phyloP scores from a whole-genome alignment of 2,329 filamentous ascomycete species.

The Penicillium sp. region DNA sequence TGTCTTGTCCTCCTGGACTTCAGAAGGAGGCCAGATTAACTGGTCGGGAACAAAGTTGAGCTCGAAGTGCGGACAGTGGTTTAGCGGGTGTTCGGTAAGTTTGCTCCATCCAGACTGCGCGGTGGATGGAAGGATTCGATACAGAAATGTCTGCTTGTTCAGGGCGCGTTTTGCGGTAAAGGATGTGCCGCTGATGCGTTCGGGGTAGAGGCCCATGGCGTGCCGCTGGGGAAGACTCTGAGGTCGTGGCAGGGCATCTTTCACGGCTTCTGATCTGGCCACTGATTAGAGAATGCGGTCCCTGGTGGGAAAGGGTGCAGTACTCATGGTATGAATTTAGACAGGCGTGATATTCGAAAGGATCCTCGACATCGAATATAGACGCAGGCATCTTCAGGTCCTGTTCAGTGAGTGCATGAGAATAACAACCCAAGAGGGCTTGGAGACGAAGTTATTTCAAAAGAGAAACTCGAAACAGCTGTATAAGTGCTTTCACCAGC shows the following conservation, averaged over 20 bases:
- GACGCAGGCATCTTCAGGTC: constrained; percentile 3
- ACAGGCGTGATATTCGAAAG: constrained; percentile 1
- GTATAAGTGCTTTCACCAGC: background rate
- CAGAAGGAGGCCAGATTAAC: constrained; percentile 6
- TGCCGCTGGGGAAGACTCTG: constrained; percentile 16
- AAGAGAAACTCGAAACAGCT: background rate
- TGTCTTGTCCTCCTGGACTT: constrained; percentile 5
- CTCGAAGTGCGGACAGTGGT: constrained; percentile 1
- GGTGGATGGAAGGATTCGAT: constrained; percentile 11
- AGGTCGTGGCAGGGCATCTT: constrained; percentile 4
- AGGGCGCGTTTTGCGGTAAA: constrained; percentile 13
- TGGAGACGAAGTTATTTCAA: background rate
- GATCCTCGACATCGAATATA: constrained; percentile 6
- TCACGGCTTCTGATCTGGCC: constrained; percentile 3
- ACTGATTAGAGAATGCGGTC: background rate
- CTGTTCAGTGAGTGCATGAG: background rate
- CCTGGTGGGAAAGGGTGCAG: background rate
- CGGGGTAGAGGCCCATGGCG: constrained; percentile 9
- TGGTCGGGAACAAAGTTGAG: constrained; percentile 13
- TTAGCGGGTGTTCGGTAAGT: constrained; percentile 10
- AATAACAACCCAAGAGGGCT: background rate
- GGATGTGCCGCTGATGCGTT: constrained; percentile 13
- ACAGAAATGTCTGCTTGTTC: constrained; percentile 15
- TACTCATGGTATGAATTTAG: constrained; percentile 15
- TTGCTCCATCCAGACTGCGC: constrained; percentile 8